phyloP scores from a whole-genome alignment of 2,329 filamentous ascomycete genomes.

The Colletotrichum somersetense region DNA sequence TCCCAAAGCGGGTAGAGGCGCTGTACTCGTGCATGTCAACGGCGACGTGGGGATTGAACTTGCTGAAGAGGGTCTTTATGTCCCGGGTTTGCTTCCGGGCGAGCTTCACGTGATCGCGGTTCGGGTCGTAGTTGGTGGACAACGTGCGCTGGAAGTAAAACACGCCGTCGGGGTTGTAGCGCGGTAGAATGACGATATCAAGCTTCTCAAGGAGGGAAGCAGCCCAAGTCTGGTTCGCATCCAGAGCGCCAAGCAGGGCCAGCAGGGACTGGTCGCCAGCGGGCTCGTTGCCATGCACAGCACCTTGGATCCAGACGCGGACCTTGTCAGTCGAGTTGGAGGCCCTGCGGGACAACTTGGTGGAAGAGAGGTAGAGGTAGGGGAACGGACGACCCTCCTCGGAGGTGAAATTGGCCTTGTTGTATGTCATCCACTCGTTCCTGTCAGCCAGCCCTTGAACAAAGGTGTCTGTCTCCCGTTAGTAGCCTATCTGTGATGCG shows the following conservation, averaged over 20 bases:
- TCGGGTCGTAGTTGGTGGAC: constrained; percentile 50
- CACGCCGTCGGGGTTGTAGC: constrained; percentile 52
- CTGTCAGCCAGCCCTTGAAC: constrained; percentile 44
- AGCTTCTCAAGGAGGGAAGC: constrained; percentile 46
- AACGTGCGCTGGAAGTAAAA: constrained; percentile 51
- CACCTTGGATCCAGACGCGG: constrained; percentile 49
- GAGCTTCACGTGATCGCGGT: constrained; percentile 51
- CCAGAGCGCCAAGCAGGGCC: constrained; percentile 49
- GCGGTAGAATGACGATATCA: constrained; percentile 49
- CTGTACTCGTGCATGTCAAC: constrained; percentile 52
- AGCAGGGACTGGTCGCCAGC: constrained; percentile 50
- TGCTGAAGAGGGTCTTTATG: constrained; percentile 49
- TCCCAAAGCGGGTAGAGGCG: constrained; percentile 40
- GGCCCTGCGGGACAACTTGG: constrained; percentile 21
- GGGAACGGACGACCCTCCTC: constrained; percentile 46
- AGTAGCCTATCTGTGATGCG: neutral
- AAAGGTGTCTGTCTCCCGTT: constrained; percentile 39
- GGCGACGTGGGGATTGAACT: constrained; percentile 49
- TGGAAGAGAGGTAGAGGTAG: constrained; percentile 42
- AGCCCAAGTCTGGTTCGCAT: constrained; percentile 48
- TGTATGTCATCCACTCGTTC: constrained; percentile 46
- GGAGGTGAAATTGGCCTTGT: constrained; percentile 43
- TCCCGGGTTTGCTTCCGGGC: constrained; percentile 49
- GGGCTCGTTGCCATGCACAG: constrained; percentile 51
- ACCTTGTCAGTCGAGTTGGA: constrained; percentile 45